phyloP scores from a whole-genome alignment of 139 green algal genomes.

The Picochlorum sp. region DNA sequence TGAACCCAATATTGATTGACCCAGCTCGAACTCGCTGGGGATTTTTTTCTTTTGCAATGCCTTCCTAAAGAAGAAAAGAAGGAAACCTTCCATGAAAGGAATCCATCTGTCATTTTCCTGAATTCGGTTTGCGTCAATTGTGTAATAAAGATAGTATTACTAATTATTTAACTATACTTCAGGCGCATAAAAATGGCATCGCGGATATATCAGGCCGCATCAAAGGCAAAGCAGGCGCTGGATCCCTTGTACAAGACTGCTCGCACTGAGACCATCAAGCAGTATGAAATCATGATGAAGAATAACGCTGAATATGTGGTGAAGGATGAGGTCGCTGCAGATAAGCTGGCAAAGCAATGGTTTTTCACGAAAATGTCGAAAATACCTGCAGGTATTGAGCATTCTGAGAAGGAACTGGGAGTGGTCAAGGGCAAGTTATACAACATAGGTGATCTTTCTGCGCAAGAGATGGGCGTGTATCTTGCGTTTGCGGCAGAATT shows the following conservation, averaged over 20 bases:
- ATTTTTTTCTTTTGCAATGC: too few relatives aligned
- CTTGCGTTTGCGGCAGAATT: slow-evolving; percentile 55
- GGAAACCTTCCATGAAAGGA: too few relatives aligned
- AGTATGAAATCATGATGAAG: slow-evolving; percentile 44
- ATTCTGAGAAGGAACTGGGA: slow-evolving; percentile 29
- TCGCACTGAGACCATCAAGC: slow-evolving; percentile 21
- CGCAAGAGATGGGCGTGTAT: slow-evolving; percentile 44
- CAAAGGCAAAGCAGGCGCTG: slow-evolving; percentile 22
- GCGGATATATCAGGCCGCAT: slow-evolving; percentile 12
- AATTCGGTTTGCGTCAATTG: too few relatives aligned
- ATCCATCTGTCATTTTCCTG: too few relatives aligned
- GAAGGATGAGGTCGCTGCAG: slow-evolving; percentile 40
- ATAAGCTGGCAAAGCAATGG: slow-evolving; percentile 53
- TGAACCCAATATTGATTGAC: too few relatives aligned
- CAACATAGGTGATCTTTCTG: slow-evolving; percentile 33
- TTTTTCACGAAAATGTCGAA: slow-evolving; percentile 56
- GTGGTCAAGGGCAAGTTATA: slow-evolving; percentile 23
- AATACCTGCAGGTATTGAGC: slow-evolving; percentile 25
- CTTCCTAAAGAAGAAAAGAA: too few relatives aligned
- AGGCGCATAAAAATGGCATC: background rate
- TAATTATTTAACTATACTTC: background rate
- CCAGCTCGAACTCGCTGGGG: too few relatives aligned
- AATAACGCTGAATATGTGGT: slow-evolving; percentile 54
- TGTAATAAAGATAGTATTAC: too few relatives aligned
- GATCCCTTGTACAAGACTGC: slow-evolving; percentile 25